These are phyloP conservation scores for Cenchrus americanus DNA, from an alignment of 176 grass and related monocot species.

Conservation along the genomic window DNA sequence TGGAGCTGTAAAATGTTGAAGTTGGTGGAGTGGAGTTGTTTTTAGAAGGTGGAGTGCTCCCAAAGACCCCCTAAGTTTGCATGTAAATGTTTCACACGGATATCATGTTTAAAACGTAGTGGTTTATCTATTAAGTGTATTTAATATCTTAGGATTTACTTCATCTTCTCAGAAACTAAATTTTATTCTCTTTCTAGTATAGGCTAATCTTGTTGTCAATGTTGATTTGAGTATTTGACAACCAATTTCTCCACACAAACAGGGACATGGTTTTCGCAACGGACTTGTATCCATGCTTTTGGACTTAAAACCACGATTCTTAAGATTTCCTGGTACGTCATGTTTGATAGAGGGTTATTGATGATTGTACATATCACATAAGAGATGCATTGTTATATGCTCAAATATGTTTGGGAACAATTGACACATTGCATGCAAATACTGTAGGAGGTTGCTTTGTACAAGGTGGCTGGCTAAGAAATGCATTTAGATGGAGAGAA, in stretches of 20 bases:
- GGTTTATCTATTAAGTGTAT: not conserved
- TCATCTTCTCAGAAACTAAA: not conserved
- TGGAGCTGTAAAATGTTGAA: too few relatives aligned
- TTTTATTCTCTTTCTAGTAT: not conserved
- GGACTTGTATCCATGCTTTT: constrained; percentile 86
- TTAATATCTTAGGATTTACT: not conserved
- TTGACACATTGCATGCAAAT: not conserved
- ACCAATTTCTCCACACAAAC: not conserved
- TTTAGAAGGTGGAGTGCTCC: too few relatives aligned
- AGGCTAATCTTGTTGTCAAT: not conserved
- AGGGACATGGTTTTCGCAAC: constrained; percentile 88
- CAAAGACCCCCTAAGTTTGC: not conserved
- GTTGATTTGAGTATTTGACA: not conserved
- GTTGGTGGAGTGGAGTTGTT: too few relatives aligned
- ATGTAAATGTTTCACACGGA: not conserved
- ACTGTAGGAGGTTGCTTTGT: constrained; percentile 82
- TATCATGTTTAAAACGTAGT: not conserved
- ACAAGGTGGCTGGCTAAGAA: constrained; percentile 79
- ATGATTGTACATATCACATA: not conserved
- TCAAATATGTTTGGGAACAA: not conserved
- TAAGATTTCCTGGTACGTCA: constrained; percentile 90
- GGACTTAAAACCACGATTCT: constrained; percentile 80
- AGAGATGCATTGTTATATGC: not conserved
- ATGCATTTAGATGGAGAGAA: constrained; percentile 83
- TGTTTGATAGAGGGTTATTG: not conserved